These are phyloP conservation scores for Tuber aestivum DNA, from an alignment of 495 filamentous ascomycete species.

Conservation along the genomic window DNA sequence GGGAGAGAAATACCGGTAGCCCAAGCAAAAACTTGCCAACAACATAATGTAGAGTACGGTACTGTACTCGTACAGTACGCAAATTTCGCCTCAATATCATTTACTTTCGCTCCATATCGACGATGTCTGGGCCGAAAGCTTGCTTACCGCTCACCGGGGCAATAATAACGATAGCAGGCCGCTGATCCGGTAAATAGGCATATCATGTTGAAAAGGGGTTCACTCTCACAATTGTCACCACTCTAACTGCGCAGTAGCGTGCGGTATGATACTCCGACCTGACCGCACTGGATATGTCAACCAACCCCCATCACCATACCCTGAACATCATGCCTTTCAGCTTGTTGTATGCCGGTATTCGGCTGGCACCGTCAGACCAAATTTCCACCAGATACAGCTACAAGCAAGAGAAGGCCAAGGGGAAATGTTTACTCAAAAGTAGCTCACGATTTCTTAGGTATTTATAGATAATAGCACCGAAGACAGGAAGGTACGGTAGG, in stretches of 20 bases:
- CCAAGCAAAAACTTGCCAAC: not conserved
- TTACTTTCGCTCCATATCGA: not conserved
- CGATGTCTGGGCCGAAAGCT: not conserved
- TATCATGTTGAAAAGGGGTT: not conserved
- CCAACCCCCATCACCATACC: not conserved
- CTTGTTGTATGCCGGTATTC: not conserved
- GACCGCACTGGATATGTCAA: not conserved
- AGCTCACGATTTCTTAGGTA: not conserved
- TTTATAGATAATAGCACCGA: not conserved
- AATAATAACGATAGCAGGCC: not conserved
- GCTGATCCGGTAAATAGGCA: not conserved
- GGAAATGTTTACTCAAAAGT: not conserved
- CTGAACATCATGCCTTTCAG: not conserved
- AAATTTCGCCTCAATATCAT: not conserved
- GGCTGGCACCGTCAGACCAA: not conserved
- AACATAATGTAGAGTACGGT: too few species aligned
- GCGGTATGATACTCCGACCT: not conserved
- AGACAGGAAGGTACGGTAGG: not conserved
- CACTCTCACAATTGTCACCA: not conserved
- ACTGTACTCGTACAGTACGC: not conserved
- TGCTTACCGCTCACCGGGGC: not conserved
- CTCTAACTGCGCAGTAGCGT: not conserved
- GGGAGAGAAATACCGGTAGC: not conserved
- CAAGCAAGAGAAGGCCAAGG: not conserved
- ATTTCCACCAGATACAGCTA: not conserved